Evolutionary conservation across 495 filamentous ascomycete genomes (phyloP), one percentile per base, ranked within the genome.

Genomic region (Hypomontagnella monticulosa): DNA sequence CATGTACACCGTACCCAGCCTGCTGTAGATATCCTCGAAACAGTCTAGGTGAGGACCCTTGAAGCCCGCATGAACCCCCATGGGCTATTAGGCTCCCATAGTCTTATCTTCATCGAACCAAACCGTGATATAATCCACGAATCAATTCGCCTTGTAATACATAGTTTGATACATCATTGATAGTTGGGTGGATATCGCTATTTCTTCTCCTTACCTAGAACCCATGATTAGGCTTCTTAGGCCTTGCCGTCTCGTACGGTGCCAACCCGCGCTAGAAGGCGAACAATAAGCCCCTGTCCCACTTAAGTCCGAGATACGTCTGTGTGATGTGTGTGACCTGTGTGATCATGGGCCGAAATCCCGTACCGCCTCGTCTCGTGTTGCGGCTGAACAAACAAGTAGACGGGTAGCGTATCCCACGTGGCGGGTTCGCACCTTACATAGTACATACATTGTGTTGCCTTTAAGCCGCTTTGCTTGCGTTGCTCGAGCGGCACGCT

Each of bases 351-450:
- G 40, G n/a, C 33, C 44, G 50, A 57, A 32, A 27, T 49, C 47
- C 47, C 64, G 48, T 48, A 23, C 38, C 42, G 57, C 18, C 52
- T 16, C 53, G 48, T 63, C 47, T 67, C 42, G 52, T 34, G 48
- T 41, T 63, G 55, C 54, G 59, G 65, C 54, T 68, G 42, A 48
- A 23, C 47, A 37, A 33, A 10, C 50, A n/a, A n/a, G n/a, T n/a
- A 30, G 43, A 36, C 59, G 59, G 59, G 38, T 56, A 51, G 58
- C 23, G 33, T 63, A 63, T 68, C 59, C 54, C 59, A 68, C 59
- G 65, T 68, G 65, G 59, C 49, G 18, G 44, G 16, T 38, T 12
- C 10, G 8, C n/a, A 53, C 33, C 46, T 66, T 43, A 34, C 40
- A 47, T 34, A 8, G 27, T 16, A 19, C 7, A 19, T 16, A 14